A percentile compares a stretch with the other conserved stretches of the same genome.
These are phyloP conservation scores for Kitagawia praeruptora DNA, from an alignment of 129 eudicot species.

Conservation along the genomic window DNA sequence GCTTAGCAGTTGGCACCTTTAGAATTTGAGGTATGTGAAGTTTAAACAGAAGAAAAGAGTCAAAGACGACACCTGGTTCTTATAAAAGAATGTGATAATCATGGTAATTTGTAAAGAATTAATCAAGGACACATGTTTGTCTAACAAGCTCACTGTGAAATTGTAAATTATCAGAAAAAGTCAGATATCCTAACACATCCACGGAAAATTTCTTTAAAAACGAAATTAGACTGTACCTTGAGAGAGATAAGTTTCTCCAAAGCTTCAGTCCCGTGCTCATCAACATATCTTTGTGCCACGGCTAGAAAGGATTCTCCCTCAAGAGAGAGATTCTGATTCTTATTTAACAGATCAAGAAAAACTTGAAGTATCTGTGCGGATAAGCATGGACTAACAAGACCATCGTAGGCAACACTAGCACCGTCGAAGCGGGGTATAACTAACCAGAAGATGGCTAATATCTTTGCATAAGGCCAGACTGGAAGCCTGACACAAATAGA, in stretches of 20 bases:
- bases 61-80: not conserved
- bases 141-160: not conserved
- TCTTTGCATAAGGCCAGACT: constrained; percentile 24
- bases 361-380: constrained; percentile 4
- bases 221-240: constrained; percentile 9
- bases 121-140: too few relatives aligned
- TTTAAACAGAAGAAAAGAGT: not conserved
- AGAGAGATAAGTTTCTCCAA: constrained; percentile 22
- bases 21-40: not conserved
- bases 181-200: not conserved
- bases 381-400: constrained; percentile 19
- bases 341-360: not conserved
- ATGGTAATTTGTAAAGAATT: too few relatives aligned
- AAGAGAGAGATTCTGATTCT: not conserved
- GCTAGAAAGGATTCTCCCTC: constrained; percentile 14
- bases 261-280: constrained; percentile 30
- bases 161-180: too few relatives aligned
- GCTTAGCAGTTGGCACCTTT: not conserved
- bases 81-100: too few relatives aligned
- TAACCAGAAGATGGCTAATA: constrained; percentile 18
- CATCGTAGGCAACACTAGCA: constrained; percentile 16
- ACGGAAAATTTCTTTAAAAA: not conserved
- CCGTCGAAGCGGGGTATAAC: constrained; percentile 27
- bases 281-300: constrained; percentile 19
- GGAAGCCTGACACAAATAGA: constrained; percentile 26